These are phyloP conservation scores for Byssochlamys sp. DNA, from an alignment of 2,329 filamentous ascomycete species.

Conservation along the genomic window DNA sequence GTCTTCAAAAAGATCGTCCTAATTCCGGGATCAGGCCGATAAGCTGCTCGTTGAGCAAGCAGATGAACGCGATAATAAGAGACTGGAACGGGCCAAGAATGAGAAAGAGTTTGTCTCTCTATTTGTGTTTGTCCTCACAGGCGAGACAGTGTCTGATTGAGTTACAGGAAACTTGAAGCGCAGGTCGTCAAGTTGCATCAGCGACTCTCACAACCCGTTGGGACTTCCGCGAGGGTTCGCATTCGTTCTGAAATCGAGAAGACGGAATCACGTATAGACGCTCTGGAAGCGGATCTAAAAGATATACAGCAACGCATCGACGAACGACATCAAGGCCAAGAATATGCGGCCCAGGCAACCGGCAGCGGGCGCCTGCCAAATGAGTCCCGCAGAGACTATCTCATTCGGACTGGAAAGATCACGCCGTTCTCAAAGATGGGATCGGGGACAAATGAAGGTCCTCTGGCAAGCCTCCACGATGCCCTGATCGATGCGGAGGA, in stretches of 20 bases:
- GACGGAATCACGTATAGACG: slow-evolving; percentile 54
- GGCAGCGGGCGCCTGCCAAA: slow-evolving; percentile 54
- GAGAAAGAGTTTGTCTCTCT: slow-evolving; percentile 35
- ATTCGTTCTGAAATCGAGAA: slow-evolving; percentile 51
- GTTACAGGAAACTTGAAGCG: slow-evolving; percentile 50
- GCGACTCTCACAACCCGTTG: slow-evolving; percentile 47
- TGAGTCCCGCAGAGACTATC: slow-evolving; percentile 76
- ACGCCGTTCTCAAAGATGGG: slow-evolving; percentile 83
- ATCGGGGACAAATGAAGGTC: slow-evolving; percentile 47
- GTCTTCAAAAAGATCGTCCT: not conserved
- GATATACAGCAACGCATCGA: slow-evolving; percentile 76
- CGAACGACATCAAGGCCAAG: slow-evolving; percentile 55
- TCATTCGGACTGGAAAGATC: slow-evolving; percentile 93
- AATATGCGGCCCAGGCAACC: slow-evolving; percentile 35
- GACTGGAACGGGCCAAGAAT: slow-evolving; percentile 47
- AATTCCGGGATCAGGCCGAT: slow-evolving; percentile 39
- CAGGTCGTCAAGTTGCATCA: slow-evolving; percentile 54
- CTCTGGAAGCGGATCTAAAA: slow-evolving; percentile 61
- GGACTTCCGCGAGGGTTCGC: slow-evolving; percentile 41
- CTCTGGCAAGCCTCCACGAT: slow-evolving; percentile 62
- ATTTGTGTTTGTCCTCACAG: not conserved
- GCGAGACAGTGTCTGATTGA: not conserved
- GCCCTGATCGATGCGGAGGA: slow-evolving; percentile 75
- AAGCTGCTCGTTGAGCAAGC: slow-evolving; percentile 52
- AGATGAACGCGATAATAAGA: slow-evolving; percentile 54